Evolutionary conservation across 805 yeast species (phyloP).

Genomic region (Limtongia smithiae): DNA sequence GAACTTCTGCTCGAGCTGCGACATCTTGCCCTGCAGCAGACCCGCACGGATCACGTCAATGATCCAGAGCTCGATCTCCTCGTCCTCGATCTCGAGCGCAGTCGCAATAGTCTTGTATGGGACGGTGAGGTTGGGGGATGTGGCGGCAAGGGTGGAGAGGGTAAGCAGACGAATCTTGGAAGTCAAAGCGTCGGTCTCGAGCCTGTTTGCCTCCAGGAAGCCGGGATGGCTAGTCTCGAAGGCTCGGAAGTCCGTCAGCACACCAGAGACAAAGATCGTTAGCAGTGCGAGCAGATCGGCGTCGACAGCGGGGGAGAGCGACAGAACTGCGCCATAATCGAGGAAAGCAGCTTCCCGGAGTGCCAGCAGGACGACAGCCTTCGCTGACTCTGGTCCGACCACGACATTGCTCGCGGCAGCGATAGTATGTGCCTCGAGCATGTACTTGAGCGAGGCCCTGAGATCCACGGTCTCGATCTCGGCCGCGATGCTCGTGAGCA

Average conservation of each 20-base stretch:
- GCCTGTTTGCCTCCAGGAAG: conserved; percentile 7
- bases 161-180: conserved; percentile 29
- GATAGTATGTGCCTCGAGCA: conserved; percentile 30
- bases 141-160: conserved; percentile 27
- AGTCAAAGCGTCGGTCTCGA: conserved; percentile 21
- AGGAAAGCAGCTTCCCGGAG: conserved; percentile 12
- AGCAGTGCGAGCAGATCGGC: conserved; percentile 33
- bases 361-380: conserved; percentile 13
- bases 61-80: conserved; percentile 41
- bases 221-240: conserved; percentile 15
- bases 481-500: conserved; percentile 33
- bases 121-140: conserved; percentile 26
- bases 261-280: conserved; percentile 31
- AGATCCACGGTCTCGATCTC: conserved; percentile 20
- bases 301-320: conserved; percentile 1
- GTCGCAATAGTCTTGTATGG: conserved; percentile 37
- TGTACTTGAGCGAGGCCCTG: conserved; percentile 24
- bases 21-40: conserved; percentile 43
- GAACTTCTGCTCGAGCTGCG: conserved; percentile 40
- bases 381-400: conserved; percentile 4
- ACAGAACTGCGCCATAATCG: conserved; percentile 15
- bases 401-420: conserved; percentile 20
- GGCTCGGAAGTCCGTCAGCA: conserved; percentile 15
- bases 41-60: conserved; percentile 44
- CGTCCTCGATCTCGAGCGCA: conserved; percentile 35